phyloP scores from a whole-genome alignment of 495 filamentous ascomycete genomes.

The Neurospora sp. region DNA sequence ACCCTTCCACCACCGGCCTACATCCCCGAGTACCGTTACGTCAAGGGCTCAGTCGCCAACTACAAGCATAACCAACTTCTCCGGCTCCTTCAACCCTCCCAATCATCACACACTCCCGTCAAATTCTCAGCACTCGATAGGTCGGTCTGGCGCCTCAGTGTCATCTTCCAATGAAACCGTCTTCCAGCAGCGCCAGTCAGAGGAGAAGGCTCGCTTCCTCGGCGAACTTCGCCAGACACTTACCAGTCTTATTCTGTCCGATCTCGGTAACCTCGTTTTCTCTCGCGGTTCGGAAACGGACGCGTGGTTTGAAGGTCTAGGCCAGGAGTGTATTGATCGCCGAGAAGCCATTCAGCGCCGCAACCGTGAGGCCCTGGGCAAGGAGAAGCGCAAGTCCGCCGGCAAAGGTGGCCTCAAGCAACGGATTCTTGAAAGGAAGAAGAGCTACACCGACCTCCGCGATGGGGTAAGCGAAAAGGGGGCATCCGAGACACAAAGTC shows the following conservation, averaged over 20 bases:
- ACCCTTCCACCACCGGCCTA: constrained; percentile 57
- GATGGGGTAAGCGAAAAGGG: constrained; percentile 22
- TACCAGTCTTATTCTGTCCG: constrained; percentile 78
- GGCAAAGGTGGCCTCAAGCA: constrained; percentile 28
- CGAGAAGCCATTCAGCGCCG: constrained; percentile 54
- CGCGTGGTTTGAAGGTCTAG: constrained; percentile 71
- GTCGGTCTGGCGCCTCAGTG: constrained; percentile 38
- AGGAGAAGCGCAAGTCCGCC: constrained; percentile 37
- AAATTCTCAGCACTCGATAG: constrained; percentile 29
- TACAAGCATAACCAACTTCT: constrained; percentile 41
- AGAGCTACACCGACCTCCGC: constrained; percentile 42
- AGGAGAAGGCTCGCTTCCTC: constrained; percentile 56
- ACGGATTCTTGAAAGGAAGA: constrained; percentile 49
- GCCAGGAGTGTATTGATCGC: constrained; percentile 66
- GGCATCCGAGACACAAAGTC: constrained; percentile 20
- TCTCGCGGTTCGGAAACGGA: constrained; percentile 86
- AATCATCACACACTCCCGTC: constrained; percentile 32
- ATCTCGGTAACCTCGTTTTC: constrained; percentile 78
- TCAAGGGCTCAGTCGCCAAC: constrained; percentile 47
- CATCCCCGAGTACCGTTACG: constrained; percentile 48
- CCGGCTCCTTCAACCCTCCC: constrained; percentile 33
- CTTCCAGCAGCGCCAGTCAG: constrained; percentile 41
- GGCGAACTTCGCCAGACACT: constrained; percentile 67
- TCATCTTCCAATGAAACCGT: constrained; percentile 52
- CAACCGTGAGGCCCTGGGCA: constrained; percentile 25